Evolutionary conservation across 1,284 basidiomycete genomes (phyloP).

Genomic region (Sporisorium sorghi): DNA sequence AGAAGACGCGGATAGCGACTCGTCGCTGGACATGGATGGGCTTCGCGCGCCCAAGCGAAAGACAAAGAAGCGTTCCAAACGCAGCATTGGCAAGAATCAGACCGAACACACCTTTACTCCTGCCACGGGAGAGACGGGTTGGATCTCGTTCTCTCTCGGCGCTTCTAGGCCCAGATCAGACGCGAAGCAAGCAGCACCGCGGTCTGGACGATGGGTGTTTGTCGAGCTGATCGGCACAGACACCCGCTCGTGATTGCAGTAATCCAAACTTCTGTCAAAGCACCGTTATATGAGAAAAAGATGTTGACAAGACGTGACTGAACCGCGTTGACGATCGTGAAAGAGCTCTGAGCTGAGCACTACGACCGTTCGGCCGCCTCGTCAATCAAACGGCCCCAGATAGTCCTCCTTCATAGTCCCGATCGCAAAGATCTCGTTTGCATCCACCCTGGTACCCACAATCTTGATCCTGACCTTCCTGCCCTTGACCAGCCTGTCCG

Average conservation of each 20-base stretch:
- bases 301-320: too few relatives aligned
- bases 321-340: not conserved
- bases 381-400: constrained; percentile 59
- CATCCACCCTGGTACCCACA: constrained; percentile 95
- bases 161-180: not conserved
- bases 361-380: not conserved
- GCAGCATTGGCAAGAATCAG: constrained; percentile 32
- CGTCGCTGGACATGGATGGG: constrained; percentile 34
- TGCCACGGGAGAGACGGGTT: constrained; percentile 37
- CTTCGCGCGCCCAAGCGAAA: not conserved
- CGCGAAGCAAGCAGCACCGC: not conserved
- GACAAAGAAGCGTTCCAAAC: constrained; percentile 32
- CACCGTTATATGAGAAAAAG: not conserved
- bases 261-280: too few relatives aligned
- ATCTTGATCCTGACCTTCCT: constrained; percentile 92
- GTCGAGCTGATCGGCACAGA: constrained; percentile 47
- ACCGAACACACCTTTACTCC: constrained; percentile 42
- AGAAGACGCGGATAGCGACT: constrained; percentile 21
- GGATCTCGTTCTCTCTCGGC: constrained; percentile 37
- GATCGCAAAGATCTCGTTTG: constrained; percentile 82
- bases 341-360: not conserved
- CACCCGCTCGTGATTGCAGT: constrained; percentile 32
- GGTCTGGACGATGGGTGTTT: constrained; percentile 26
- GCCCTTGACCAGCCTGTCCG: constrained; percentile 78
- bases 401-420: constrained; percentile 69